phyloP scores from a whole-genome alignment of 106 monocot genomes.

The Dendrobium chrysotoxum region DNA sequence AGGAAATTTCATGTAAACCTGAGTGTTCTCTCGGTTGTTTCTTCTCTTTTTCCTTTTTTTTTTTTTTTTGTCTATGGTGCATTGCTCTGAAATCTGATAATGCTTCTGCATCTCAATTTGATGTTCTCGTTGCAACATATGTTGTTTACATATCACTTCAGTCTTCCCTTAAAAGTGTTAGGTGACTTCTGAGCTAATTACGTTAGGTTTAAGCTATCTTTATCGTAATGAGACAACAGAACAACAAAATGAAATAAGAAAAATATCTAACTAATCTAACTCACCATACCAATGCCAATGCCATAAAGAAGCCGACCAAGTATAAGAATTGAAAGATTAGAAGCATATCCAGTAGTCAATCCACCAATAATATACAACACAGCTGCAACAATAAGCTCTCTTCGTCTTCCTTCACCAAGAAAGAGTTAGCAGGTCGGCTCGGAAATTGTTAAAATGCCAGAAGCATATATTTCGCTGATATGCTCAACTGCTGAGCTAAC shows the following conservation, averaged over 20 bases:
- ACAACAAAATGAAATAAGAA: background rate
- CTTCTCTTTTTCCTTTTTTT: too few species aligned
- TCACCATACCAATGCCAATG: conserved; percentile 89
- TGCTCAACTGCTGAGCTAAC: background rate
- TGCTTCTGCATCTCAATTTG: too few species aligned
- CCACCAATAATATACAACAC: conserved; percentile 64
- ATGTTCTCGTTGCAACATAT: too few species aligned
- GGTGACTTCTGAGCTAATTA: too few species aligned
- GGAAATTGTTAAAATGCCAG: background rate
- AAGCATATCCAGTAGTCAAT: conserved; percentile 64
- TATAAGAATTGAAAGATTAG: conserved; percentile 65
- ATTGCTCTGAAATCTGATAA: too few species aligned
- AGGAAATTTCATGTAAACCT: too few species aligned
- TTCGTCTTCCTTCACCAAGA: conserved; percentile 82
- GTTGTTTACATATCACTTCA: background rate
- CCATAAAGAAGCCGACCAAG: conserved; percentile 83
- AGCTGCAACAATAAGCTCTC: conserved; percentile 73
- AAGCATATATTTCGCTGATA: background rate
- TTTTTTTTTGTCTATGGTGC: too few species aligned
- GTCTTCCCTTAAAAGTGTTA: background rate
- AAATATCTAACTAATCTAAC: conserved; percentile 5
- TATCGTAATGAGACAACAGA: background rate
- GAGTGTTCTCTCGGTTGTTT: too few species aligned
- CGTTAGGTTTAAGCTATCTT: background rate
- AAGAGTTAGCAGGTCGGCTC: background rate